Evolutionary conservation across 495 filamentous ascomycete species (phyloP), one percentile per base, ranked within the genome.

Genomic region (Aspergillus nidulans): DNA sequence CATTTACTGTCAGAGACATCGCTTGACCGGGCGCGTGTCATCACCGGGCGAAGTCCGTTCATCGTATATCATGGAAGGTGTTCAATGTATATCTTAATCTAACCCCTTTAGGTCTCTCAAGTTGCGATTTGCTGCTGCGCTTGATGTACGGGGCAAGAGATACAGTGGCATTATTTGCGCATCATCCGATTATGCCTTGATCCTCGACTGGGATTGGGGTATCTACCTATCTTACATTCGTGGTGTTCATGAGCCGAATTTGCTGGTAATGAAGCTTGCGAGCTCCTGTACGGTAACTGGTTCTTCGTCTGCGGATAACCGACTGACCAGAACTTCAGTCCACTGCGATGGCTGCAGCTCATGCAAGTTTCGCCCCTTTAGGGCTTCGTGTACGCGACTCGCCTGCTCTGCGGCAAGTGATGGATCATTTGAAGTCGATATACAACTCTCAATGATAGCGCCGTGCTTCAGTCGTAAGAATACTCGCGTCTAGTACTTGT

Each of bases 401-500:
- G 65, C 67, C 61, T 81, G 74, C 13, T 68, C 62, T 19, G 63
- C 62, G 16, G 74, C 74, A 6, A 56, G 44, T 1, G 49, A 53
- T 24, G 62, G 25, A 38, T 79, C 65, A 1, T 60, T 38, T 9
- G 77, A 75, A 15, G 71, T 56, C 3, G 76, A 76, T 28, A 81
- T 74, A 19, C 67, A 62, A 52, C 71, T 76, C 54, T 76, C 73
- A 25, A 76, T 69, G 28, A 77, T 65, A 13, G 67, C 69, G 6
- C 75, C 75, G 23, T 77, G 69, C 46, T 76, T 75, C 19, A 70
- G 42, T 44, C 73, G 70, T 23, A 77, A 64, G 48, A 72, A 74
- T 40, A 67, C 65, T 34, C 68, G 69, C 12, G 73, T 76, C 70
- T 74, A 21, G 1, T 18, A 16, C 18, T 21, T 43, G 30, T 53